These are phyloP conservation scores for Pseudozyma pruni DNA, from an alignment of 1,284 basidiomycete genomes.

Conservation along the genomic window DNA sequence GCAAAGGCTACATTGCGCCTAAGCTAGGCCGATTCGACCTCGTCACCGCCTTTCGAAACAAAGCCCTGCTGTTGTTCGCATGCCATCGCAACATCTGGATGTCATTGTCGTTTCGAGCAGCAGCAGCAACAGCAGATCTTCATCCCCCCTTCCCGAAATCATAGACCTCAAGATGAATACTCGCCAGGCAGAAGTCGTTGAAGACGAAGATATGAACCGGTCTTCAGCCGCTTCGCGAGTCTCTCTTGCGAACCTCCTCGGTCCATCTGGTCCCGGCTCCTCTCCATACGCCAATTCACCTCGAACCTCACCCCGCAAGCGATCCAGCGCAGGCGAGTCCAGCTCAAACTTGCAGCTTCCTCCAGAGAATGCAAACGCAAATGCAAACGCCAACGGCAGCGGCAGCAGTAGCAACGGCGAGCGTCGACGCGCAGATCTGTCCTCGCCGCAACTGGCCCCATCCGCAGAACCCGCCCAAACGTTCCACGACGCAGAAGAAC, in stretches of 20 bases:
- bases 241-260: constrained; percentile 43
- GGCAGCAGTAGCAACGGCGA: constrained; percentile 9
- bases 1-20: too few relatives aligned
- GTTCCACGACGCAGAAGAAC: constrained; percentile 29
- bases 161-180: constrained; percentile 24
- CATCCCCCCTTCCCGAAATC: constrained; percentile 28
- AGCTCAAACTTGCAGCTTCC: constrained; percentile 17
- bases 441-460: constrained; percentile 10
- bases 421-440: constrained; percentile 13
- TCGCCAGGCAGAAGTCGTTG: constrained; percentile 11
- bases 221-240: constrained; percentile 42
- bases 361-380: constrained; percentile 4
- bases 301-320: constrained; percentile 42
- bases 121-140: constrained; percentile 28
- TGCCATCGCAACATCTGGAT: constrained; percentile 19
- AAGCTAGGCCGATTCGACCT: neutral
- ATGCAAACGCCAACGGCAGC: constrained; percentile 1
- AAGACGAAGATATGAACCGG: constrained; percentile 37
- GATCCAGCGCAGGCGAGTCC: constrained; percentile 26
- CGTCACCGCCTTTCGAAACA: neutral
- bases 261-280: constrained; percentile 39
- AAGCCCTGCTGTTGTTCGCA: constrained; percentile 10
- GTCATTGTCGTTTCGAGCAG: constrained; percentile 27
- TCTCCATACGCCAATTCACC: constrained; percentile 35
- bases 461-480: constrained; percentile 10